A percentile compares a stretch with the other conserved stretches of the same genome.
These are phyloP conservation scores for Poa pratensis DNA, from an alignment of 176 grass and related monocot species.

Conservation along the genomic window DNA sequence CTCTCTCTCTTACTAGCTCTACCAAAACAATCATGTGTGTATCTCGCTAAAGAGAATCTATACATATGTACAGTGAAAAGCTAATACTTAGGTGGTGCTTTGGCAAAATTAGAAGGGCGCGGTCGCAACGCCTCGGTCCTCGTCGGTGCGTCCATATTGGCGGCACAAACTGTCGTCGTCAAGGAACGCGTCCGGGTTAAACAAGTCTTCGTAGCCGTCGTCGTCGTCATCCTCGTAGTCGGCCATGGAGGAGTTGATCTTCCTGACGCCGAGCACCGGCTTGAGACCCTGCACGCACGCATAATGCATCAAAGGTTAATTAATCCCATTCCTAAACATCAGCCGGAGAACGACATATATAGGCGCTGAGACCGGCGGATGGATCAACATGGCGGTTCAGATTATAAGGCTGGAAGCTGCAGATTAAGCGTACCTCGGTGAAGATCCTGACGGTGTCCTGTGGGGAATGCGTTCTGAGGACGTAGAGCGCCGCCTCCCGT, in stretches of 20 bases:
- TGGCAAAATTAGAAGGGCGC: background rate
- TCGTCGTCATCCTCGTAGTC: background rate
- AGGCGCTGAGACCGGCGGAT: too few relatives aligned
- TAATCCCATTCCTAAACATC: background rate
- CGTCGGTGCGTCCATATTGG: background rate
- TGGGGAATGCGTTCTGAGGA: background rate
- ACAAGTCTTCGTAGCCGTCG: background rate
- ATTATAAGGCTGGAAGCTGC: too few relatives aligned
- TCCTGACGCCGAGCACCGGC: constrained; percentile 34
- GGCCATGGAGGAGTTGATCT: background rate
- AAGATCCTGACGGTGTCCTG: constrained; percentile 16
- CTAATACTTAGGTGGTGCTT: too few relatives aligned
- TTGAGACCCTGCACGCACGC: background rate
- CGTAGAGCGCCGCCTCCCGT: constrained; percentile 39
- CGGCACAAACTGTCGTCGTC: background rate
- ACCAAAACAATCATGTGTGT: too few relatives aligned
- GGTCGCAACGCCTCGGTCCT: background rate
- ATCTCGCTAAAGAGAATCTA: too few relatives aligned
- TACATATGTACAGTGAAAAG: too few relatives aligned
- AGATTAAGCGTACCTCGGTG: too few relatives aligned
- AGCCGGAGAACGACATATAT: background rate
- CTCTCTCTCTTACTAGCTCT: too few relatives aligned
- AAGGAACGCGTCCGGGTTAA: background rate
- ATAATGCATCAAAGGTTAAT: background rate
- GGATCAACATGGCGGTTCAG: too few relatives aligned